Conservation (phyloP, 495 filamentous ascomycete genomes). For the Aspergillus panamensis region DNA sequence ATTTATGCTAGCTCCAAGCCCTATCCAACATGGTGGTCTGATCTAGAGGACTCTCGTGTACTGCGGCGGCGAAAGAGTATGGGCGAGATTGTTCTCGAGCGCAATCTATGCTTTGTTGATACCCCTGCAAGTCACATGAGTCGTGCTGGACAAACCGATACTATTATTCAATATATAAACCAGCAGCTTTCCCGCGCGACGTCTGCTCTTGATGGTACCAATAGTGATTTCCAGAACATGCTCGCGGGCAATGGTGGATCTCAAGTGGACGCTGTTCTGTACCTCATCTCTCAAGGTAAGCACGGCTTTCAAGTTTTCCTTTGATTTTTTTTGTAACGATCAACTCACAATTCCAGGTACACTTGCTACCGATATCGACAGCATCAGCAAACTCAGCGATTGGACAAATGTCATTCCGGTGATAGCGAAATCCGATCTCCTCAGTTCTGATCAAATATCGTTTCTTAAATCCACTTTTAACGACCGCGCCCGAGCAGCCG, state of each 20-base stretch:
- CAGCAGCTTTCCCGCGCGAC: constrained; percentile 65
- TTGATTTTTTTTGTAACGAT: not conserved
- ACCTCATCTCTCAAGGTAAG: constrained; percentile 66
- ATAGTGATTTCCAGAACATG: constrained; percentile 73
- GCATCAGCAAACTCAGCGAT: constrained; percentile 67
- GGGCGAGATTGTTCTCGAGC: constrained; percentile 79
- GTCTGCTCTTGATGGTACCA: constrained; percentile 54
- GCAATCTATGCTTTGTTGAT: constrained; percentile 95
- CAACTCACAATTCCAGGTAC: constrained; percentile 51
- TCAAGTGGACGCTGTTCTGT: constrained; percentile 87
- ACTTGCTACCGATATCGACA: constrained; percentile 69
- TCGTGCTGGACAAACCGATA: constrained; percentile 62
- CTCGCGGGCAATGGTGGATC: constrained; percentile 82
- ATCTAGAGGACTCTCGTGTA: constrained; percentile 69
- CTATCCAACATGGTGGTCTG: constrained; percentile 95
- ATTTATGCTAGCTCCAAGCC: constrained; percentile 90
- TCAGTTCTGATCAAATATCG: constrained; percentile 57
- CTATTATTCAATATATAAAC: constrained; percentile 72
- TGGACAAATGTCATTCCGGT: constrained; percentile 86
- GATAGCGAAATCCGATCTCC: constrained; percentile 71
- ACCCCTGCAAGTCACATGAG: constrained; percentile 72
- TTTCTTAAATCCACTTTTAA: constrained; percentile 54
- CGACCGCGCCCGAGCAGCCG: constrained; percentile 55
- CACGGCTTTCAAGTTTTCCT: constrained; percentile 23
- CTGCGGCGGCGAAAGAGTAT: constrained; percentile 72